Evolutionary conservation across 202 grass and related monocot species (phyloP).

Genomic region (Miscanthus sacchariflorus): DNA sequence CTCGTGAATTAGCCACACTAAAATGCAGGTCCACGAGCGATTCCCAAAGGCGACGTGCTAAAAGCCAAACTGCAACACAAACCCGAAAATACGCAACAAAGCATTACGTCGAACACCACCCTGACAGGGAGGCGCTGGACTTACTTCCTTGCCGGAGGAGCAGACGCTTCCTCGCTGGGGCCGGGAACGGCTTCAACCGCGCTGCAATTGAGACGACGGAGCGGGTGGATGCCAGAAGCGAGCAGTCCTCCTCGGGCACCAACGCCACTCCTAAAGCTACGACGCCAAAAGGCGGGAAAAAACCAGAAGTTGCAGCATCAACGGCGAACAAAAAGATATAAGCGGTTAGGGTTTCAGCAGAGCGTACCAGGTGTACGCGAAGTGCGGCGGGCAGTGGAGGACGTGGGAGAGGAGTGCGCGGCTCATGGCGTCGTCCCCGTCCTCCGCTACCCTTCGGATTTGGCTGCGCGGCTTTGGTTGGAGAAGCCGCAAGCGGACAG

Average conservation of each 20-base stretch:
- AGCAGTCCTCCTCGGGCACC: conserved; percentile 30
- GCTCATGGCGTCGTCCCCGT: conserved; percentile 56
- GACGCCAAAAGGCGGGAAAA: background rate
- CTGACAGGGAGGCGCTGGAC: background rate
- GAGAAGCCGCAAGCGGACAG: conserved; percentile 39
- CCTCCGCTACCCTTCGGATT: conserved; percentile 48
- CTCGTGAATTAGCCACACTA: background rate
- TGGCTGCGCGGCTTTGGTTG: conserved; percentile 52
- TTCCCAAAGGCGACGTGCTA: background rate
- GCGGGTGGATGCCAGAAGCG: conserved; percentile 31
- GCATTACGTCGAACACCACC: conserved; percentile 53
- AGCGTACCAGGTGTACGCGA: conserved; percentile 38
- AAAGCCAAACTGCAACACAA: background rate
- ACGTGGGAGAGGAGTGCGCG: conserved; percentile 69
- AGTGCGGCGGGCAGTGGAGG: conserved; percentile 57
- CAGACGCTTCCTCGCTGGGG: conserved; percentile 31
- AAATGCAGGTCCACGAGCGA: background rate
- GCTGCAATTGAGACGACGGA: conserved; percentile 58
- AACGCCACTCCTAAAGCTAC: conserved; percentile 48
- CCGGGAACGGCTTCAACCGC: conserved; percentile 11
- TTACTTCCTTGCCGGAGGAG: conserved; percentile 56
- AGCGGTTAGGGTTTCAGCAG: background rate
- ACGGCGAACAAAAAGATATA: background rate
- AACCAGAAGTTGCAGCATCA: background rate
- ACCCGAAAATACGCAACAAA: background rate